These are phyloP conservation scores for Didymella exigua DNA, from an alignment of 2,329 filamentous ascomycete species.

Conservation along the genomic window DNA sequence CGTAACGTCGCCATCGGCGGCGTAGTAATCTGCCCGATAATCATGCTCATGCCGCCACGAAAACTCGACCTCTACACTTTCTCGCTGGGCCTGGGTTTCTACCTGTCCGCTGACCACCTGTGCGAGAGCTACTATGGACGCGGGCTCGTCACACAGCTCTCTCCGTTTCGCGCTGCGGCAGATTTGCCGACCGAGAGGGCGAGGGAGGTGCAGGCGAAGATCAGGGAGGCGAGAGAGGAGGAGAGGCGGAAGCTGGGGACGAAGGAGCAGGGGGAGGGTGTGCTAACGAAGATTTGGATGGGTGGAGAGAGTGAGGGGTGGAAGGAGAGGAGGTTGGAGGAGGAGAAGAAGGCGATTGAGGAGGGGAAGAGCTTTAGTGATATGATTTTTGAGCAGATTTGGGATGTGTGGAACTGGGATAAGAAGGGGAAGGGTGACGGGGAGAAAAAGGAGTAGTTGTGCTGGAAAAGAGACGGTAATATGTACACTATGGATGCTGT, in stretches of 20 bases:
- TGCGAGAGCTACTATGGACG: constrained; percentile 49
- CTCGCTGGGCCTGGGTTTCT: constrained; percentile 56
- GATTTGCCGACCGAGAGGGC: constrained; percentile 48
- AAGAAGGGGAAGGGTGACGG: constrained; percentile 42
- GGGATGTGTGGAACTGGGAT: constrained; percentile 56
- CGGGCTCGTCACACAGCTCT: constrained; percentile 44
- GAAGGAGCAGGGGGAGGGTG: constrained; percentile 30
- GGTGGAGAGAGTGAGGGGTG: constrained; percentile 52
- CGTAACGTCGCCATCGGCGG: constrained; percentile 57
- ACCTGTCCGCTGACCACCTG: constrained; percentile 58
- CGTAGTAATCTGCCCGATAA: constrained; percentile 59
- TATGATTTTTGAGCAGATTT: constrained; percentile 54
- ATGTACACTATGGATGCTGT: constrained; percentile 17
- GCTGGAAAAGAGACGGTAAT: neutral
- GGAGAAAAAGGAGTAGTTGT: constrained; percentile 31
- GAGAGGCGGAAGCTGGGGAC: constrained; percentile 39
- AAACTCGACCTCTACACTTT: constrained; percentile 68
- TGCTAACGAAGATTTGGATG: constrained; percentile 47
- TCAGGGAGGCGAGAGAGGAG: constrained; percentile 50
- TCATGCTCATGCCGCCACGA: constrained; percentile 63
- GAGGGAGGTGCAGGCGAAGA: constrained; percentile 35
- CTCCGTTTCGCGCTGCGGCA: constrained; percentile 16
- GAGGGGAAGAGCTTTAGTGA: constrained; percentile 50
- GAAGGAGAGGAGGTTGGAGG: constrained; percentile 52
- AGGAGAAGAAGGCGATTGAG: constrained; percentile 51